These are phyloP conservation scores for Hibiscus mutabilis DNA, from an alignment of 345 rosid species.

Conservation along the genomic window DNA sequence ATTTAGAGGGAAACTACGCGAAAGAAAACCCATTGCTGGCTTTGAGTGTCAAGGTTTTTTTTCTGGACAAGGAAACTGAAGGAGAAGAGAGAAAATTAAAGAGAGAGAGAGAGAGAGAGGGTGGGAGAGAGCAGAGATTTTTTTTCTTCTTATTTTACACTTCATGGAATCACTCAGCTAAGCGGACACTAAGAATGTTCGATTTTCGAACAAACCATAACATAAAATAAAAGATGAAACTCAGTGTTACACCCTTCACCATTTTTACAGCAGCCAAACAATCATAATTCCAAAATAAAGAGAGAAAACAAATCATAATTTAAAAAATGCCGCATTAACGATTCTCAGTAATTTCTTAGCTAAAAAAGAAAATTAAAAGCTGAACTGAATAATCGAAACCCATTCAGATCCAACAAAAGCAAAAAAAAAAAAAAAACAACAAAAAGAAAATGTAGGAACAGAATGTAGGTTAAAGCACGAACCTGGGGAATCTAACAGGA, in stretches of 20 bases:
- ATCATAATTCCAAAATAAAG: conserved; percentile 10
- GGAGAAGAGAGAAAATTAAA: background rate
- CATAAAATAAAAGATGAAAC: background rate
- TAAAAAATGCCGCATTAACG: background rate
- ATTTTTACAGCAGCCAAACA: conserved; percentile 16
- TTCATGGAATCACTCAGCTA: conserved; percentile 9
- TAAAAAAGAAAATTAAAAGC: background rate
- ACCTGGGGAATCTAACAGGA: conserved; percentile 23
- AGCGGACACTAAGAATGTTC: background rate
- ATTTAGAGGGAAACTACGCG: no score
- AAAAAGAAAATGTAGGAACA: conserved; percentile 9
- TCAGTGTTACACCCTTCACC: conserved; percentile 4
- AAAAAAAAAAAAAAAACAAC: background rate
- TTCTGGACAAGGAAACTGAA: background rate
- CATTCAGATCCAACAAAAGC: conserved; percentile 24
- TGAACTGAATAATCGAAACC: conserved; percentile 8
- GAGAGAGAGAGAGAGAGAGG: background rate
- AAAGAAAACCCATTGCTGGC: no score
- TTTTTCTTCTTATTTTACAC: conserved; percentile 13
- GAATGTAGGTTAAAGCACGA: conserved; percentile 9
- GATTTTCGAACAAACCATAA: background rate
- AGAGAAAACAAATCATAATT: background rate
- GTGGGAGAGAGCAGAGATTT: no score
- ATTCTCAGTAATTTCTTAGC: conserved; percentile 10
- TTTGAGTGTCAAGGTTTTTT: background rate